Evolutionary conservation across 495 filamentous ascomycete genomes (phyloP).

Genomic region (Aspergillus homomorphus): DNA sequence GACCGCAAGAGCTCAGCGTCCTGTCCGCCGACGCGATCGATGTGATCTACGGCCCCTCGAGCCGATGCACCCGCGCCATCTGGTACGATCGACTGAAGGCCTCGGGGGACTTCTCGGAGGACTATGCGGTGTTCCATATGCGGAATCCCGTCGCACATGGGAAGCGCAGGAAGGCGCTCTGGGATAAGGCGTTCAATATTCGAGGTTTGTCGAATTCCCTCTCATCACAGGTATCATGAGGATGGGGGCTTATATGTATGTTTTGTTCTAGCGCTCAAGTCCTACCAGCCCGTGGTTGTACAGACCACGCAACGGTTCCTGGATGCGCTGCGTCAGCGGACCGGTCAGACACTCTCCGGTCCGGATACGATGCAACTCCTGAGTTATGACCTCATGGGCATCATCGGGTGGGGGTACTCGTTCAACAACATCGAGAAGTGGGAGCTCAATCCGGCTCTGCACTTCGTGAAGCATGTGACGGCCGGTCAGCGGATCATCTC

Average conservation of each 20-base stretch:
- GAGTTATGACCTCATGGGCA: not conserved
- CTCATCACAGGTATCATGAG: no score
- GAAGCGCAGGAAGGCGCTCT: not conserved
- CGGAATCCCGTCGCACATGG: not conserved
- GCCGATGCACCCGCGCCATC: not conserved
- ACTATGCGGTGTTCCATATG: not conserved
- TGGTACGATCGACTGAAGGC: not conserved
- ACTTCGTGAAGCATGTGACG: not conserved
- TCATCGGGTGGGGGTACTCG: not conserved
- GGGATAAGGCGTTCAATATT: conserved; percentile 3
- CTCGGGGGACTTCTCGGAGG: not conserved
- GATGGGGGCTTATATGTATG: no score
- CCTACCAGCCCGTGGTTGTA: not conserved
- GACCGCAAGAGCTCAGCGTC: not conserved
- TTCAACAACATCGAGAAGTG: conserved; percentile 1
- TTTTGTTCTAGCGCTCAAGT: not conserved
- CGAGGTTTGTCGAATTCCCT: not conserved
- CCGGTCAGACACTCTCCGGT: not conserved
- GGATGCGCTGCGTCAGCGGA: not conserved
- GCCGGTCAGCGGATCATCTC: not conserved
- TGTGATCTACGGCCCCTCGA: not conserved
- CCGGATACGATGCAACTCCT: not conserved
- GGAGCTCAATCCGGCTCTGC: not conserved
- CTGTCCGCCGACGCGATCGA: not conserved
- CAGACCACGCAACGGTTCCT: not conserved